Conservation (phyloP, 257 asterid species). For the Lithospermum erythrorhizon region DNA sequence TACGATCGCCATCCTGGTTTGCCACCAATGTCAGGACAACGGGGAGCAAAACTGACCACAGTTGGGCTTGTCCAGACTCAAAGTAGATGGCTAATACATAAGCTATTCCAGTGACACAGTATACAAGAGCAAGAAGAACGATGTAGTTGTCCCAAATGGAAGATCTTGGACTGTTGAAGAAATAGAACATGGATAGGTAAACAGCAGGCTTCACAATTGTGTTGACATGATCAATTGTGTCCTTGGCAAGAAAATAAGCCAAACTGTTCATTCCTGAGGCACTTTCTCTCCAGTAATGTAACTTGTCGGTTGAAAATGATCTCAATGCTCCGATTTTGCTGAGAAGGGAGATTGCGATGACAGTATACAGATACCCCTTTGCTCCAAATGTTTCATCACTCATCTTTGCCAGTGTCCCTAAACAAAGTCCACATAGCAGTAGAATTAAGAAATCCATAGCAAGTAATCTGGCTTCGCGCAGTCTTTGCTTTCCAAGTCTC, state of each 20-base stretch:
- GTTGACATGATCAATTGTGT: slow-evolving; percentile 78
- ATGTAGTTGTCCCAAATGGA: slow-evolving; percentile 58
- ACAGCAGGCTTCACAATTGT: slow-evolving; percentile 83
- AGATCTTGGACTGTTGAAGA: slow-evolving; percentile 96
- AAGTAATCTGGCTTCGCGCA: slow-evolving; percentile 73
- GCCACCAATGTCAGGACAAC: slow-evolving; percentile 82
- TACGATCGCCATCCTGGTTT: slow-evolving; percentile 45
- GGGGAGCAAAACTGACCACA: slow-evolving; percentile 90
- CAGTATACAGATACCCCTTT: slow-evolving; percentile 80
- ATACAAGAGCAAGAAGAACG: slow-evolving; percentile 68
- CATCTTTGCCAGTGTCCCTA: slow-evolving; percentile 89
- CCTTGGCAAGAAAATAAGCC: slow-evolving; percentile 90
- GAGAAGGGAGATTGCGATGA: slow-evolving; percentile 86
- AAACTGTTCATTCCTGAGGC: slow-evolving; percentile 94
- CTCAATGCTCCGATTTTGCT: slow-evolving; percentile 83
- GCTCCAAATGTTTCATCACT: slow-evolving; percentile 90
- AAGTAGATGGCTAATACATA: slow-evolving; percentile 82
- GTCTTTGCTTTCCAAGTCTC: slow-evolving; percentile 73
- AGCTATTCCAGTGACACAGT: slow-evolving; percentile 96
- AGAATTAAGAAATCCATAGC: slow-evolving; percentile 78
- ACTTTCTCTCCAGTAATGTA: slow-evolving; percentile 97
- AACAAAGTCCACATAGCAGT: slow-evolving; percentile 75
- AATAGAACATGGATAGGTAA: slow-evolving; percentile 89
- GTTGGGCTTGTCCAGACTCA: slow-evolving; percentile 80
- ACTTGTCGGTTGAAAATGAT: slow-evolving; percentile 75